A percentile compares a stretch with the other conserved stretches of the same genome.
Evolutionary conservation across 2,329 filamentous ascomycete species (phyloP).

Genomic region (Chrysoporthe deuterocubensis): DNA sequence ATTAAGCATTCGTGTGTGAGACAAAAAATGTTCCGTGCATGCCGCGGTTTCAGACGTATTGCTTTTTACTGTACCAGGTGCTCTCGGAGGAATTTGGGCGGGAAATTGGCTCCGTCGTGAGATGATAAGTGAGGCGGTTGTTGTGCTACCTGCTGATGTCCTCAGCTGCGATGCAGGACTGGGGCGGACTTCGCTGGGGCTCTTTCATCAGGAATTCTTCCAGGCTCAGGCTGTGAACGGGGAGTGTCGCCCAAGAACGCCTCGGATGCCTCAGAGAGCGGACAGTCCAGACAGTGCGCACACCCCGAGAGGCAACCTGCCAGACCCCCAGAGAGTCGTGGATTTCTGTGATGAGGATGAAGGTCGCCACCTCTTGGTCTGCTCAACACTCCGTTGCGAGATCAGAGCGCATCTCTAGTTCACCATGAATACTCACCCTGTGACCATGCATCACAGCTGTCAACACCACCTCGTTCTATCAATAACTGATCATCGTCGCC

Average conservation of each 20-base stretch:
- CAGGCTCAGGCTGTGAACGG: too few species aligned
- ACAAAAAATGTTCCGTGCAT: not conserved
- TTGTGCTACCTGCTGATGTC: too few species aligned
- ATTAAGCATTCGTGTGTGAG: too few species aligned
- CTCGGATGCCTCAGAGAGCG: too few species aligned
- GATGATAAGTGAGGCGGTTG: not conserved
- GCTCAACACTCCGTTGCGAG: not conserved
- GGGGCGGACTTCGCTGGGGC: too few species aligned
- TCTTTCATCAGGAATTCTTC: too few species aligned
- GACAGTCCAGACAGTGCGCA: not conserved
- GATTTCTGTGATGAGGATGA: not conserved
- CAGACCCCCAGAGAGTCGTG: not conserved
- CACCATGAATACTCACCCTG: too few species aligned
- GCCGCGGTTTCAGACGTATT: not conserved
- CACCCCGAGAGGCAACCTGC: not conserved
- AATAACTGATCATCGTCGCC: not conserved
- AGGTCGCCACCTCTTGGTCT: not conserved
- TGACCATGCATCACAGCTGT: too few species aligned
- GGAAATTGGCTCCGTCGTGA: not conserved
- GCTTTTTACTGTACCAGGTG: not conserved
- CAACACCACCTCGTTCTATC: not conserved
- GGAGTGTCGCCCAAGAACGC: too few species aligned
- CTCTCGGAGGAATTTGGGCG: not conserved
- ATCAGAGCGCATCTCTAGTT: not conserved
- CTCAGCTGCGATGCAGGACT: too few species aligned